These are phyloP conservation scores for Peziza echinospora DNA, from an alignment of 495 filamentous ascomycete genomes.

Conservation along the genomic window DNA sequence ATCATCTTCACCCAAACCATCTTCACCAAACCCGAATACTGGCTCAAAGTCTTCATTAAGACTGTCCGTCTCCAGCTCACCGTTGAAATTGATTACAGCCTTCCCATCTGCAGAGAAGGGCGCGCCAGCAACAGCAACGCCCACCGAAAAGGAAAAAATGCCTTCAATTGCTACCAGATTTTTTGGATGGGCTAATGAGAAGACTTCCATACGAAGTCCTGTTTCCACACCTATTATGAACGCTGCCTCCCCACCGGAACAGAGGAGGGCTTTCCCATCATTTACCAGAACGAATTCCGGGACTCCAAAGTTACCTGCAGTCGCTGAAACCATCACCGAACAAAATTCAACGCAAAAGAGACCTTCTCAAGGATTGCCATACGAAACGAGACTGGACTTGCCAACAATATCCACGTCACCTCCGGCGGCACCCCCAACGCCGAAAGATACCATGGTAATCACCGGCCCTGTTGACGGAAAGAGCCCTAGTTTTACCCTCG, in stretches of 20 bases:
- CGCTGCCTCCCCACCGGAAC: slow-evolving; percentile 53
- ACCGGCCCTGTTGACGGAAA: slow-evolving; percentile 15
- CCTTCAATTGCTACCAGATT: slow-evolving; percentile 24
- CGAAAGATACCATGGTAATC: slow-evolving; percentile 11
- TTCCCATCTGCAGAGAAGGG: slow-evolving; percentile 28
- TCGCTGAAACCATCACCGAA: slow-evolving; percentile 38
- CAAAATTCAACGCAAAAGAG: background rate
- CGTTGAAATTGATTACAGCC: slow-evolving; percentile 79
- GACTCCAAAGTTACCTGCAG: slow-evolving; percentile 57
- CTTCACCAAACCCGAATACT: too few species aligned
- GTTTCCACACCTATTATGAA: slow-evolving; percentile 85
- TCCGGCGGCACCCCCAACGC: slow-evolving; percentile 4
- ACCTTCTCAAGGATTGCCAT: background rate
- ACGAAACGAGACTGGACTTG: slow-evolving; percentile 16
- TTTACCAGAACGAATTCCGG: slow-evolving; percentile 43
- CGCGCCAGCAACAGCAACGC: slow-evolving; percentile 16
- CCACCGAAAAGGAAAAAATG: slow-evolving; percentile 10
- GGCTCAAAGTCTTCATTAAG: slow-evolving; percentile 16
- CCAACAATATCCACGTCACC: slow-evolving; percentile 23
- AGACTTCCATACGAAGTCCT: slow-evolving; percentile 51
- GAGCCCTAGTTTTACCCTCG: slow-evolving; percentile 7
- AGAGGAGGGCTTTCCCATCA: slow-evolving; percentile 10
- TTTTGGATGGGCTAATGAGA: slow-evolving; percentile 45
- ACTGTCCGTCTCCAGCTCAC: slow-evolving; percentile 45
- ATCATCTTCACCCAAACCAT: too few species aligned